These are phyloP conservation scores for Penicillium canescens DNA, from an alignment of 495 filamentous ascomycete species.

Conservation along the genomic window DNA sequence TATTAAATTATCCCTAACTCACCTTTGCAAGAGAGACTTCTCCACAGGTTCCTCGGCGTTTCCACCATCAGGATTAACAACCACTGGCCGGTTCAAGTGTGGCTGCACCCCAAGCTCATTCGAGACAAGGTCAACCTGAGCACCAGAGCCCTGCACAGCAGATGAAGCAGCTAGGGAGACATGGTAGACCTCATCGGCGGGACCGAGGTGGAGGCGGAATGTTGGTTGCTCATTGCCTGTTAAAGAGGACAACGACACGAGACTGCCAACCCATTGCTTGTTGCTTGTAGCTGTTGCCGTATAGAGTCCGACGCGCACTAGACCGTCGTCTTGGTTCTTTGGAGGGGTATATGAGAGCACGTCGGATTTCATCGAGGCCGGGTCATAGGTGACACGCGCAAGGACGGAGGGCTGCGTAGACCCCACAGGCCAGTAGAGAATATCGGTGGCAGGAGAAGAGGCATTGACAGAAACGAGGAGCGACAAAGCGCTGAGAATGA, in stretches of 20 bases:
- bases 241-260: slow-evolving; percentile 34
- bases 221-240: slow-evolving; percentile 21
- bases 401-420: slow-evolving; percentile 37
- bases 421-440: slow-evolving; percentile 43
- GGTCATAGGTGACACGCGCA: slow-evolving; percentile 43
- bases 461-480: slow-evolving; percentile 19
- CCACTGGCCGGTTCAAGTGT: slow-evolving; percentile 43
- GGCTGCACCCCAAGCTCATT: slow-evolving; percentile 34
- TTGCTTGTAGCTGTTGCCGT: slow-evolving; percentile 21
- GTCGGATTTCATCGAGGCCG: slow-evolving; percentile 28
- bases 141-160: slow-evolving; percentile 2
- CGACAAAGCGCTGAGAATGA: slow-evolving; percentile 18
- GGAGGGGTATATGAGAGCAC: slow-evolving; percentile 39
- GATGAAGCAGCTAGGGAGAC: slow-evolving; percentile 28
- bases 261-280: slow-evolving; percentile 44
- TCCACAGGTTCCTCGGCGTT: slow-evolving; percentile 36
- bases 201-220: slow-evolving; percentile 38
- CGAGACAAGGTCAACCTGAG: slow-evolving; percentile 29
- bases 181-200: slow-evolving; percentile 38
- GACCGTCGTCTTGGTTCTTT: slow-evolving; percentile 9
- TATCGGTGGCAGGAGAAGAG: slow-evolving; percentile 29
- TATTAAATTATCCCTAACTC: slow-evolving; percentile 12
- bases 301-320: slow-evolving; percentile 43
- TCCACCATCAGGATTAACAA: slow-evolving; percentile 40
- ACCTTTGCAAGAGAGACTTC: slow-evolving; percentile 51